phyloP scores from a whole-genome alignment of 192 early-diverging fungal species.

The Spinellus fusiger region DNA sequence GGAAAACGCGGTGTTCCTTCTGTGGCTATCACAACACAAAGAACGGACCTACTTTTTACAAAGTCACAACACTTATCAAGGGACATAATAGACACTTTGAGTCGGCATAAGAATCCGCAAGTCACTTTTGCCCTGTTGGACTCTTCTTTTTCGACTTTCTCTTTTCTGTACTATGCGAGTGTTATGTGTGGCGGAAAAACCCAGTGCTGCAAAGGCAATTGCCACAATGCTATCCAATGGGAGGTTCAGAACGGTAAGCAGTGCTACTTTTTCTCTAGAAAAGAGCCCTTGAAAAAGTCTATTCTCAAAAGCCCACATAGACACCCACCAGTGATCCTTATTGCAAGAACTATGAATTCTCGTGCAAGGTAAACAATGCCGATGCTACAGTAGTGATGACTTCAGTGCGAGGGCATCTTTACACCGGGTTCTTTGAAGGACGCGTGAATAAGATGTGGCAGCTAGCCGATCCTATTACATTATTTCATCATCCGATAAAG shows the following conservation, averaged over 20 bases:
- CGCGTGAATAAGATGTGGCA: slow-evolving; percentile 56
- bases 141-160: too few relatives aligned
- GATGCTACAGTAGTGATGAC: slow-evolving; percentile 74
- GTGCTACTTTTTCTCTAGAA: background rate
- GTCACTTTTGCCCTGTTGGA: too few relatives aligned
- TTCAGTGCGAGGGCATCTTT: slow-evolving; percentile 74
- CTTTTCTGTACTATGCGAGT: too few relatives aligned
- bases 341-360: slow-evolving; percentile 81
- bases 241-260: slow-evolving; percentile 27
- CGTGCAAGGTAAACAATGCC: slow-evolving; percentile 47
- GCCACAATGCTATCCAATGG: slow-evolving; percentile 66
- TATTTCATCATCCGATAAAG: slow-evolving; percentile 69
- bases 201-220: slow-evolving; percentile 79
- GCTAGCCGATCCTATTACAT: slow-evolving; percentile 38
- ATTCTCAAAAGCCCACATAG: slow-evolving; percentile 16
- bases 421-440: slow-evolving; percentile 58
- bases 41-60: too few relatives aligned
- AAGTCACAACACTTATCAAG: too few relatives aligned
- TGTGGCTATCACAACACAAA: too few relatives aligned
- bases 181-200: slow-evolving; percentile 98
- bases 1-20: too few relatives aligned
- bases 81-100: too few relatives aligned
- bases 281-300: background rate
- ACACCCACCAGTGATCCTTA: slow-evolving; percentile 45
- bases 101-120: too few relatives aligned